Evolutionary conservation across 2,329 filamentous ascomycete genomes (phyloP).

Genomic region (Claviceps capensis): DNA sequence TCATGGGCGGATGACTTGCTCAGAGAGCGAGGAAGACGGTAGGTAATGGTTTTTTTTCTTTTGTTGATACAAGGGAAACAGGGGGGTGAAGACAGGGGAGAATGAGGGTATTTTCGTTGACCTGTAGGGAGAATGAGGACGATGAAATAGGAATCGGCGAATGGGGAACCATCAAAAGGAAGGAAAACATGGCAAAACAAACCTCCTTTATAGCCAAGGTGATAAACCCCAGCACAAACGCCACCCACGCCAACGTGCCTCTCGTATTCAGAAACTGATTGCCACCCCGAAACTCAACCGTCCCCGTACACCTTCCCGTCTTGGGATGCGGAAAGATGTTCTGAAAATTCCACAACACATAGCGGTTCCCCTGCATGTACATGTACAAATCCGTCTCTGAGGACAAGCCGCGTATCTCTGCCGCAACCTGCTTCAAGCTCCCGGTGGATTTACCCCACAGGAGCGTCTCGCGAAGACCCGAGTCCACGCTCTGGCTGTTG

Average conservation of each 20-base stretch:
- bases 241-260: conserved; percentile 25
- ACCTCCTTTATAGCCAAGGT: conserved; percentile 23
- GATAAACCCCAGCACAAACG: conserved; percentile 25
- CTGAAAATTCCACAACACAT: conserved; percentile 27
- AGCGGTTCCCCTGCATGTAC: conserved; percentile 26
- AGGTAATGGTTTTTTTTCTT: too few species aligned
- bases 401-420: conserved; percentile 13
- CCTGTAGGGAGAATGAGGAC: background rate
- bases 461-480: conserved; percentile 17
- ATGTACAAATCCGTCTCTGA: conserved; percentile 19
- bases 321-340: conserved; percentile 24
- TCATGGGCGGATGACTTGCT: background rate
- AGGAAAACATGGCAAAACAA: background rate
- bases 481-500: conserved; percentile 19
- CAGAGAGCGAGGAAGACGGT: too few species aligned
- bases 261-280: conserved; percentile 25
- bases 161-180: background rate
- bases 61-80: background rate
- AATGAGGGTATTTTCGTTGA: background rate
- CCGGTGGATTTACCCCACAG: conserved; percentile 14
- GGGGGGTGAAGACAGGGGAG: background rate
- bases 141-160: background rate
- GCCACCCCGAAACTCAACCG: conserved; percentile 25
- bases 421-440: conserved; percentile 16
- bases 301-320: conserved; percentile 23